phyloP scores from a whole-genome alignment of 163 green algal species.

The Scenedesmus sp. region DNA sequence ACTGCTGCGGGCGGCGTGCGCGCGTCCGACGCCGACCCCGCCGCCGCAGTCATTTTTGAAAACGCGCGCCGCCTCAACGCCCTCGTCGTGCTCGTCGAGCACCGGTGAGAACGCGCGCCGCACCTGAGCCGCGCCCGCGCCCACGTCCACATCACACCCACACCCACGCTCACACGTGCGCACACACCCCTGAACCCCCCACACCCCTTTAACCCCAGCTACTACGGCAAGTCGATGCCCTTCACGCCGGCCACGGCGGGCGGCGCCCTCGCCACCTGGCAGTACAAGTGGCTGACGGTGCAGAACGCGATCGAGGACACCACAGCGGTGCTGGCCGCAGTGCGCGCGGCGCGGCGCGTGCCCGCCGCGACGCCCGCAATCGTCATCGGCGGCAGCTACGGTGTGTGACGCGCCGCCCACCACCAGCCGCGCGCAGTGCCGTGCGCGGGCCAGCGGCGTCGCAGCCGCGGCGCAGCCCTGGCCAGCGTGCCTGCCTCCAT shows the following conservation, averaged over 20 bases:
- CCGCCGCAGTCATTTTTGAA: conserved; percentile 28
- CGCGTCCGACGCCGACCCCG: too few relatives aligned
- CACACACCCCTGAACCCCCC: too few relatives aligned
- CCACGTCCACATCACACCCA: too few relatives aligned
- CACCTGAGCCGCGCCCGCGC: too few relatives aligned
- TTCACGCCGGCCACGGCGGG: not conserved
- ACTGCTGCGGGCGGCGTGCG: too few relatives aligned
- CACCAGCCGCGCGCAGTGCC: too few relatives aligned
- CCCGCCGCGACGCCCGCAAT: not conserved
- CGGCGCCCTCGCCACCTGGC: not conserved
- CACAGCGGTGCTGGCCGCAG: not conserved
- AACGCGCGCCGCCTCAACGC: conserved; percentile 9
- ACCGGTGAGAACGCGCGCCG: conserved; percentile 3
- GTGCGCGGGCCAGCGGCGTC: too few relatives aligned
- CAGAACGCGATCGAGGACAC: conserved; percentile 15
- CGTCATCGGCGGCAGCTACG: not conserved
- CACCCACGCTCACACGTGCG: too few relatives aligned
- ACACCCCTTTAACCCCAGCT: too few relatives aligned
- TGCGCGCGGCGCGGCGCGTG: not conserved
- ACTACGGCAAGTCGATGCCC: conserved; percentile 16
- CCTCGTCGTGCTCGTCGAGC: conserved; percentile 8
- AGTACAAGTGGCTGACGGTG: conserved; percentile 14
- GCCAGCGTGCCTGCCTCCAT: too few relatives aligned
- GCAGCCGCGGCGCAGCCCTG: too few relatives aligned
- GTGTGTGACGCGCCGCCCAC: not conserved